Base-by-base conservation (phyloP, 2,329 filamentous ascomycete species). In the Paraconiothyrium sp. region DNA sequence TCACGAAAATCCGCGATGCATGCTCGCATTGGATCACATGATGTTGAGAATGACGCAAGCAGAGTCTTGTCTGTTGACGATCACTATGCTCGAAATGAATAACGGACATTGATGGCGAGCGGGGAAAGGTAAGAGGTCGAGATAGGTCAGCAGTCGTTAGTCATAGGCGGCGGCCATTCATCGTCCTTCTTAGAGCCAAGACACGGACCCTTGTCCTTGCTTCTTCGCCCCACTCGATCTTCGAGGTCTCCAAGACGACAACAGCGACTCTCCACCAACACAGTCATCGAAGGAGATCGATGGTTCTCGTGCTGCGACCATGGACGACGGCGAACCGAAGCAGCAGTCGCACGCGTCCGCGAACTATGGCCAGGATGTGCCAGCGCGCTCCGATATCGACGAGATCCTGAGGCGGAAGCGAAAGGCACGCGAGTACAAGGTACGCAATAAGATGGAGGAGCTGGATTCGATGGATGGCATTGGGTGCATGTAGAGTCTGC, bases 381-480 rank as follows among this genome's bases (percentile, higher is more conserved):
- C 80, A 48, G 79, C 79, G 56, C 78, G 81, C 56, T 73, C 78
- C 55, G 82, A 84, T 57, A 82, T 84, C 59, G 82, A 84, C 71
- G 81, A 84, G 66, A 83, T 84, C 43, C 67, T 84, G 68, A 76
- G 82, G 24, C 76, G 82, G 67, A 84, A 84, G 73, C 76, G 83
- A 49, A 84, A 84, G 67, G 82, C 82, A 49, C 74, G 83, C 34
- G 82, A 84, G 73, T 83, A 84, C 75, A 84, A 84, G 76, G 77
- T 77, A 69, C 61, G 75, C 56, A 41, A 54, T 9, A 7, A 4
- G 61, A 34, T 46, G 59, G 32, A 43, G 30, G n/a, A 51, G 49
- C 34, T 27, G 49, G 37, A 44, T 20, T 2, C 4, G 46, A n/a
- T 9, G 27, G 39, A 46, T 11, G 4, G 16, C 9, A n/a, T 2